Evolutionary conservation across 805 yeast genomes (phyloP), one percentile per base, ranked within the genome.

Genomic region (Wickerhamomyces bovis): DNA sequence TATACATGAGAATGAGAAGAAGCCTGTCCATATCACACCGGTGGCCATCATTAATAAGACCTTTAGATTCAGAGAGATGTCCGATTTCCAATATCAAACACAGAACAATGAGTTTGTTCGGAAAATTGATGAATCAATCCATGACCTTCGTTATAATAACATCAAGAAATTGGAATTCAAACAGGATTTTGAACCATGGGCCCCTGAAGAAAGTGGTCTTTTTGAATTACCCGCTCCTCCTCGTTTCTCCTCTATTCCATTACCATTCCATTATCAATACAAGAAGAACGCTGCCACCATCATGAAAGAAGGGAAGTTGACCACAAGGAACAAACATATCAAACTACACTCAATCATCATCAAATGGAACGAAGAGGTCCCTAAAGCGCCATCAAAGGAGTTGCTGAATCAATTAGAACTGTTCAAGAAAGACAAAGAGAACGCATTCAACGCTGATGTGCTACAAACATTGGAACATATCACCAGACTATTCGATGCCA

Each of bases 201-300:
- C 62, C 15, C 52, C 54, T 3, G 53, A 51, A 13, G 16, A 19
- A 15, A 40, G 46, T 19, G 55, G 53, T 3, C 36, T 40, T 46
- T 73, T 78, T 47, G 82, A 84, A 49, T 58, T 90, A 15, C 84
- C 95, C 2, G 96, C 98, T 0, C 95, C 97, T 5, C 89, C 97
- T 2, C 67, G 86, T 44, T 85, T 89, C 52, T 82, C 96, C 1
- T 78, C 84, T 39, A 78, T 83, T 13, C 76, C 81, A 33, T 78
- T 85, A 44, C 96, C 97, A 3, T 84, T 79, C 56, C 77, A 80
- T 53, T 92, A 89, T 65, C 78, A 77, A 48, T 94, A 83, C 63
- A 82, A 80, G 46, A 85, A 85, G 52, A 90, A 87, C 55, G 82
- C 90, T 2, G 65, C 79, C 57, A 57, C 72, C 2, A 68, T 71